A percentile compares a stretch with the other conserved stretches of the same genome.
phyloP scores from a whole-genome alignment of 1,139 yeast genomes.

The Taphrina flavorubra region DNA sequence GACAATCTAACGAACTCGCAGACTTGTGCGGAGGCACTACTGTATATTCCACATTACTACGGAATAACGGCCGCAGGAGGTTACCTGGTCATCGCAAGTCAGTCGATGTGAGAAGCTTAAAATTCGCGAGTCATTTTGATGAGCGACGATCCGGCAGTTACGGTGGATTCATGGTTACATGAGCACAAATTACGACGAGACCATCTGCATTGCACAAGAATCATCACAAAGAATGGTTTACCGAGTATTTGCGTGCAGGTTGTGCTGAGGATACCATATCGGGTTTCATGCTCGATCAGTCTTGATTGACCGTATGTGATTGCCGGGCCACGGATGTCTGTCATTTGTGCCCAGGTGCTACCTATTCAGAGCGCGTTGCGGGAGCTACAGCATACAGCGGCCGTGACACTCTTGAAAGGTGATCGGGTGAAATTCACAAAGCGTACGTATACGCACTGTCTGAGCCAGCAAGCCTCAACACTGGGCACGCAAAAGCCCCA shows the following conservation, averaged over 20 bases:
- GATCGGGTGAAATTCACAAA: background rate
- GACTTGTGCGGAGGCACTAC: too few relatives aligned
- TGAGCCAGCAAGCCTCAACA: background rate
- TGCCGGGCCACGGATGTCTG: too few relatives aligned
- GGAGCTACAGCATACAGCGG: background rate
- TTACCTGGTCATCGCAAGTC: background rate
- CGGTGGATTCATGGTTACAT: background rate
- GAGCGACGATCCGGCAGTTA: background rate
- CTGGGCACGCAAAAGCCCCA: background rate
- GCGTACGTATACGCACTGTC: background rate
- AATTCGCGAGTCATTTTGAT: background rate
- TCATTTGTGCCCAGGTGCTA: background rate
- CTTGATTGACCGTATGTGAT: too few relatives aligned
- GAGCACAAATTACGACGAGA: background rate
- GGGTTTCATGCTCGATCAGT: too few relatives aligned
- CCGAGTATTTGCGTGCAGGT: too few relatives aligned
- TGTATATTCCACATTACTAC: too few relatives aligned
- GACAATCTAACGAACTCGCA: too few relatives aligned
- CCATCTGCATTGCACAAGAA: too few relatives aligned
- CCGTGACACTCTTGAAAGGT: too few relatives aligned
- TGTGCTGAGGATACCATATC: too few relatives aligned
- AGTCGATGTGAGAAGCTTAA: background rate
- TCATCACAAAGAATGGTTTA: too few relatives aligned
- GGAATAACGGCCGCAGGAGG: too few relatives aligned
- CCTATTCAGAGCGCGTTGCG: background rate